Conservation (phyloP, 2,329 filamentous ascomycete genomes). For the Aspergillus sp. region DNA sequence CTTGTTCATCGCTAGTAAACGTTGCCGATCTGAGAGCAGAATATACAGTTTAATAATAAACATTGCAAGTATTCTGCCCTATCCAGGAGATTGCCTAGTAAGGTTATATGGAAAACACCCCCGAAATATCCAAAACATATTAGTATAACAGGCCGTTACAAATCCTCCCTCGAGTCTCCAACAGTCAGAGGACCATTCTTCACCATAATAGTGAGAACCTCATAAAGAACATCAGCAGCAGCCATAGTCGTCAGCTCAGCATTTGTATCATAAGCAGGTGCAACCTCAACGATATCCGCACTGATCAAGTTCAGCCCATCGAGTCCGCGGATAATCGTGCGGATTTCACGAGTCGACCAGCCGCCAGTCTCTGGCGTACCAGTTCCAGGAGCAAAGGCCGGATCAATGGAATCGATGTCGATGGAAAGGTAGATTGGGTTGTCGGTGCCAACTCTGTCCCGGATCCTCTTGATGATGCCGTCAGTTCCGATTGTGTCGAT, state of each 20-base stretch:
- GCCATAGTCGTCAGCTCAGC: slow-evolving; percentile 57
- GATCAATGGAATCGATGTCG: slow-evolving; percentile 86
- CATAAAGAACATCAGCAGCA: slow-evolving; percentile 64
- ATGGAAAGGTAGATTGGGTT: slow-evolving; percentile 79
- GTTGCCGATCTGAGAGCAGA: too few relatives aligned
- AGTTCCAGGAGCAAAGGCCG: slow-evolving; percentile 61
- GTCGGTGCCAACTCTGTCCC: slow-evolving; percentile 69
- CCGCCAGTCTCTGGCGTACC: slow-evolving; percentile 63
- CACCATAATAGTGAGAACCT: slow-evolving; percentile 80
- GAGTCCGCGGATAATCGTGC: slow-evolving; percentile 60
- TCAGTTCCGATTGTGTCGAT: slow-evolving; percentile 68
- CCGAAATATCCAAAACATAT: background rate
- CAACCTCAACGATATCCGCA: slow-evolving; percentile 63
- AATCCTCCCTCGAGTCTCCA: background rate
- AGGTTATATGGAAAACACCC: background rate
- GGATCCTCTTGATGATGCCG: slow-evolving; percentile 77
- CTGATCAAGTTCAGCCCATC: slow-evolving; percentile 58
- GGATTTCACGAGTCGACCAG: slow-evolving; percentile 60
- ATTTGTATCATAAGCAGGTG: slow-evolving; percentile 61
- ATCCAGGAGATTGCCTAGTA: too few relatives aligned
- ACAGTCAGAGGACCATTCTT: slow-evolving; percentile 68
- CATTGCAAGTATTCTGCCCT: too few relatives aligned
- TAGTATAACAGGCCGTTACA: background rate
- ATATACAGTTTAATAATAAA: too few relatives aligned
- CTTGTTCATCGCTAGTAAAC: too few relatives aligned